Conservation (phyloP, 768 basidiomycete genomes). For the Leucosporidium scottii region DNA sequence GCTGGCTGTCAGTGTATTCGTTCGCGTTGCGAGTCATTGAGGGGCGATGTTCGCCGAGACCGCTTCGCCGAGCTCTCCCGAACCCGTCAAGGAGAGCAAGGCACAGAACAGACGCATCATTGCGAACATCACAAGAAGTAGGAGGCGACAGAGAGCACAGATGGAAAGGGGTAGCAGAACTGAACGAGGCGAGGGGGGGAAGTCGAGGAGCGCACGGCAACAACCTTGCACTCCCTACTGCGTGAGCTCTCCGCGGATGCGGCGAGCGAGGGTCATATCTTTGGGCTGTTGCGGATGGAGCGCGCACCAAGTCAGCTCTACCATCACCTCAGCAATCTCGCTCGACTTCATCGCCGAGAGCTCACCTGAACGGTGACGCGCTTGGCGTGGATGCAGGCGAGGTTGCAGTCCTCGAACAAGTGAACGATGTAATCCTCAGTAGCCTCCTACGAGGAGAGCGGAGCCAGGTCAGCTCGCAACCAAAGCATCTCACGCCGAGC, state of each 20-base stretch:
- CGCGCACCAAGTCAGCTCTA: not conserved
- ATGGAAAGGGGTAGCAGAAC: too few relatives aligned
- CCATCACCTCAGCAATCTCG: not conserved
- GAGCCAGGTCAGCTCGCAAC: constrained; percentile 26
- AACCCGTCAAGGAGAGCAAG: too few relatives aligned
- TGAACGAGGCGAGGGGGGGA: too few relatives aligned
- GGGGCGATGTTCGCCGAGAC: too few relatives aligned
- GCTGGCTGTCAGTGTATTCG: too few relatives aligned
- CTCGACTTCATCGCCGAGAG: not conserved
- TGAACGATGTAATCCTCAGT: constrained; percentile 63
- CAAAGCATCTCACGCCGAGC: constrained; percentile 56
- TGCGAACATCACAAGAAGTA: too few relatives aligned
- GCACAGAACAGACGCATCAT: too few relatives aligned
- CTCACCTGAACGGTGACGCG: constrained; percentile 32
- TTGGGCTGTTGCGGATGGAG: not conserved
- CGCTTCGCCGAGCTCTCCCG: too few relatives aligned
- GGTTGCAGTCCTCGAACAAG: constrained; percentile 53
- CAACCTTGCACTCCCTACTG: too few relatives aligned
- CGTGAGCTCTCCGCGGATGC: constrained; percentile 6
- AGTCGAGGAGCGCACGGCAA: too few relatives aligned
- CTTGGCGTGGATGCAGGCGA: constrained; percentile 35
- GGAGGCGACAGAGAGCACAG: too few relatives aligned
- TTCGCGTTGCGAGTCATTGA: too few relatives aligned
- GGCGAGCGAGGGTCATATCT: constrained; percentile 8
- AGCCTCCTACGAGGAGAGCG: constrained; percentile 47